Conservation (phyloP, 23 red algal species). For the Chondrus crispus region DNA sequence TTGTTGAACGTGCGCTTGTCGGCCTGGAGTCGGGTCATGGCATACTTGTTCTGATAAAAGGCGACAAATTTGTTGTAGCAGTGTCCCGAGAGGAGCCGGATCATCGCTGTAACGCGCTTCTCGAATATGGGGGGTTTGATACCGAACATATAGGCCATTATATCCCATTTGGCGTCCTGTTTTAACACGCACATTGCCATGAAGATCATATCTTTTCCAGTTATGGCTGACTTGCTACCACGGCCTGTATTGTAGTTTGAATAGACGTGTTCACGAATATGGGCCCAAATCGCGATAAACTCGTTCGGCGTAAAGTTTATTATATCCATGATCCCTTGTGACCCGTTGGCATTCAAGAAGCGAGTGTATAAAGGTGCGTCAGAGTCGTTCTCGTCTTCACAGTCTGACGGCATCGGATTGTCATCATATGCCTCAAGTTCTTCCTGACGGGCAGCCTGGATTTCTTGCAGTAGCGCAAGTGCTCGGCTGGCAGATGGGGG, state of each 20-base stretch:
- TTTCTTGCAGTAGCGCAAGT: no score
- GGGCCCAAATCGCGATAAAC: neutral
- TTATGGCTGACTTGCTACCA: slow-evolving; percentile 5
- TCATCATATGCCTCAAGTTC: no score
- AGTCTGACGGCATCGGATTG: no score
- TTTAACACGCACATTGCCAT: slow-evolving; percentile 4
- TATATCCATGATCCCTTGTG: neutral
- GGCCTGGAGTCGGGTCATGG: neutral
- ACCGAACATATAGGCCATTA: neutral
- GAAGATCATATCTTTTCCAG: neutral
- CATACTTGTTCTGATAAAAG: neutral
- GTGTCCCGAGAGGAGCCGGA: neutral
- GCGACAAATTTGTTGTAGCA: neutral
- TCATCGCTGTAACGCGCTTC: neutral
- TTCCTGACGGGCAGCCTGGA: no score
- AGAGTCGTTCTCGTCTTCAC: no score
- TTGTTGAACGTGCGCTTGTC: neutral
- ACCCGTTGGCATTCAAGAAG: no score
- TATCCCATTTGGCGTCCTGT: neutral
- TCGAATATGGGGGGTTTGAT: slow-evolving; percentile 8
- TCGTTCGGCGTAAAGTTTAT: neutral
- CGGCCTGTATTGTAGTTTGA: neutral
- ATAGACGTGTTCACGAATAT: no score
- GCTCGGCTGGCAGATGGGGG: no score
- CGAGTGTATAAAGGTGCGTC: no score